phyloP scores from a whole-genome alignment of 2,329 filamentous ascomycete genomes.

The Emericellopsis cladophorae region DNA sequence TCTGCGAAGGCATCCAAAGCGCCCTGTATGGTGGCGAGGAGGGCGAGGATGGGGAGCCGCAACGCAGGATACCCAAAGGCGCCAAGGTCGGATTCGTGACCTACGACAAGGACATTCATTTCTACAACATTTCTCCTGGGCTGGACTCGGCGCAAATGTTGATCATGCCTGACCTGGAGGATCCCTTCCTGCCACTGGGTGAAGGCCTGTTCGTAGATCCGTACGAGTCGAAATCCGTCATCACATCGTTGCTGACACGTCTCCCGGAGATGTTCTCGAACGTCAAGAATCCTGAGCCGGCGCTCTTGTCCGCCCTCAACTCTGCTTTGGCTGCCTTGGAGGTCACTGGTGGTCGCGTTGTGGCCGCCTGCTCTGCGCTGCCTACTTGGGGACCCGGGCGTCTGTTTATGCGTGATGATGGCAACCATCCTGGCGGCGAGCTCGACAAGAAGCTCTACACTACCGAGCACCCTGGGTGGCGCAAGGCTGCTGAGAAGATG shows the following conservation, averaged over 20 bases:
- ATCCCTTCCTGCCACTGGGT: constrained; percentile 86
- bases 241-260: constrained; percentile 72
- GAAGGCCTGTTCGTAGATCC: constrained; percentile 93
- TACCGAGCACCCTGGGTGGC: constrained; percentile 82
- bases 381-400: constrained; percentile 86
- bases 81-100: constrained; percentile 91
- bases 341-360: constrained; percentile 80
- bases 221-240: constrained; percentile 75
- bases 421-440: constrained; percentile 75
- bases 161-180: constrained; percentile 95
- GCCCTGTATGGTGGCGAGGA: constrained; percentile 67
- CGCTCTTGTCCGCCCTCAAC: constrained; percentile 71
- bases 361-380: constrained; percentile 77
- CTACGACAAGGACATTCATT: constrained; percentile 93
- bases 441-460: constrained; percentile 84
- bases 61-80: constrained; percentile 56
- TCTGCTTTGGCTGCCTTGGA: constrained; percentile 75
- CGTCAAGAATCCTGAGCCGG: constrained; percentile 83
- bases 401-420: constrained; percentile 76
- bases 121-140: constrained; percentile 81
- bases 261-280: constrained; percentile 78
- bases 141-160: constrained; percentile 92
- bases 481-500: constrained; percentile 78
- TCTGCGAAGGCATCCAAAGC: constrained; percentile 77
- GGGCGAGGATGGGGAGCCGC: constrained; percentile 37